A percentile compares a stretch with the other conserved stretches of the same genome.
phyloP scores from a whole-genome alignment of 345 rosid species.

The Rhodamnia rubescens region DNA sequence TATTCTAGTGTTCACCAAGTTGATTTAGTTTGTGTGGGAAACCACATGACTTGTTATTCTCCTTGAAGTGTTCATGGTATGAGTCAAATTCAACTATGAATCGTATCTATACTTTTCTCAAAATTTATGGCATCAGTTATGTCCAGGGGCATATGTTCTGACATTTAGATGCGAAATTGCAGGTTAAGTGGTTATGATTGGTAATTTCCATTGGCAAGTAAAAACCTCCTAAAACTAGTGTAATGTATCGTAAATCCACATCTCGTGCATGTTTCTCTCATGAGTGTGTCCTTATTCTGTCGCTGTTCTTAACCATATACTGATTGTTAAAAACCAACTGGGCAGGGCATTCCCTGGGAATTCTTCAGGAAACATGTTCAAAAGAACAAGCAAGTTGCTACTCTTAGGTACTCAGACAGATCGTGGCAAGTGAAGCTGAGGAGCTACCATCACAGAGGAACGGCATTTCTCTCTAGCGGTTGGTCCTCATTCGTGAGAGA shows the following conservation, averaged over 20 bases:
- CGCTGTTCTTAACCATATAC: not conserved
- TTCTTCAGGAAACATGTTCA: not conserved
- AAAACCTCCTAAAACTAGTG: not conserved
- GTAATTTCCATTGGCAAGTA: not conserved
- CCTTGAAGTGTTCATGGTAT: not conserved
- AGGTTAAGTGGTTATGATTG: not conserved
- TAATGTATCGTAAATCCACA: rapidly evolving
- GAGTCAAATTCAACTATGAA: not conserved
- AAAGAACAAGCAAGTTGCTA: not conserved
- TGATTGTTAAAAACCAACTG: not conserved
- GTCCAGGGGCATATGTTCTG: not conserved
- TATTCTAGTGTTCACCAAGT: not conserved
- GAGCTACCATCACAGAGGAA: not conserved
- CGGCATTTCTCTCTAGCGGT: not conserved
- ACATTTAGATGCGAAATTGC: not conserved
- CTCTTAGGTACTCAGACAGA: not conserved
- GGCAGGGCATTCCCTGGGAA: not conserved
- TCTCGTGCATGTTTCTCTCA: not conserved
- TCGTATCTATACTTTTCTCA: not conserved
- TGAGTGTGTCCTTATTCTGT: not conserved
- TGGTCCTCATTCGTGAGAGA: not conserved
- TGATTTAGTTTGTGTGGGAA: not conserved
- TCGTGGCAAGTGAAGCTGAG: not conserved
- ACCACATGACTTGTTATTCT: not conserved
- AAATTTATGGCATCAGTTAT: not conserved